Conservation (phyloP, 495 filamentous ascomycete species). For the Jackrogersella minutella region DNA sequence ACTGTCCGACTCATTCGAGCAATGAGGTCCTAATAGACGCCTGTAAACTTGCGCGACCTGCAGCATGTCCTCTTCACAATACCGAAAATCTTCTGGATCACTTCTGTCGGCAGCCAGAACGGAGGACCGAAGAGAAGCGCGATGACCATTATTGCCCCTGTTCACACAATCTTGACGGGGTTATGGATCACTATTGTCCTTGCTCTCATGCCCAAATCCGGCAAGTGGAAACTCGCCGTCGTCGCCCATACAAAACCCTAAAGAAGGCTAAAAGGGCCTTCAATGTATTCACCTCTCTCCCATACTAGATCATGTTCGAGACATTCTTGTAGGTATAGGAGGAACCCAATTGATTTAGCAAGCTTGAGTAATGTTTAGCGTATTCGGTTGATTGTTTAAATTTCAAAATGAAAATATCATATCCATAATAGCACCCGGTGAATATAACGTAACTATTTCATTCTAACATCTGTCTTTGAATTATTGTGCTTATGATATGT, state of each 20-base stretch:
- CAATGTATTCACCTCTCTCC: too few species aligned
- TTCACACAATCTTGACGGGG: not conserved
- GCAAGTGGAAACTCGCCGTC: not conserved
- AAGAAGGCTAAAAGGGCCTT: not conserved
- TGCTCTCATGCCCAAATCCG: constrained; percentile 11
- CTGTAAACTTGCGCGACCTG: constrained; percentile 1
- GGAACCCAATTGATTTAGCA: too few species aligned
- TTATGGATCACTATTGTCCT: constrained; percentile 32
- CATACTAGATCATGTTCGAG: too few species aligned
- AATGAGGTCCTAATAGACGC: not conserved
- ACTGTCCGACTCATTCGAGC: constrained; percentile 13
- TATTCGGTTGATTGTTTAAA: too few species aligned
- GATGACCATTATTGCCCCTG: constrained; percentile 32
- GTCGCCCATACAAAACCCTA: constrained; percentile 10
- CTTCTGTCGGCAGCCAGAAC: constrained; percentile 14
- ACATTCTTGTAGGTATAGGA: too few species aligned
- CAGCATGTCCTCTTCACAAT: constrained; percentile 14
- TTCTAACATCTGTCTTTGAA: too few species aligned
- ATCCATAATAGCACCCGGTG: too few species aligned
- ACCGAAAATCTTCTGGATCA: constrained; percentile 17
- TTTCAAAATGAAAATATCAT: too few species aligned
- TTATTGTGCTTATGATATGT: too few species aligned
- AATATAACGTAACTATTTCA: too few species aligned
- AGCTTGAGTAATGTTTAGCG: too few species aligned
- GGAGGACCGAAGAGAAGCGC: constrained; percentile 9